These are phyloP conservation scores for Talaromyces borbonicus DNA, from an alignment of 495 filamentous ascomycete species.

Conservation along the genomic window DNA sequence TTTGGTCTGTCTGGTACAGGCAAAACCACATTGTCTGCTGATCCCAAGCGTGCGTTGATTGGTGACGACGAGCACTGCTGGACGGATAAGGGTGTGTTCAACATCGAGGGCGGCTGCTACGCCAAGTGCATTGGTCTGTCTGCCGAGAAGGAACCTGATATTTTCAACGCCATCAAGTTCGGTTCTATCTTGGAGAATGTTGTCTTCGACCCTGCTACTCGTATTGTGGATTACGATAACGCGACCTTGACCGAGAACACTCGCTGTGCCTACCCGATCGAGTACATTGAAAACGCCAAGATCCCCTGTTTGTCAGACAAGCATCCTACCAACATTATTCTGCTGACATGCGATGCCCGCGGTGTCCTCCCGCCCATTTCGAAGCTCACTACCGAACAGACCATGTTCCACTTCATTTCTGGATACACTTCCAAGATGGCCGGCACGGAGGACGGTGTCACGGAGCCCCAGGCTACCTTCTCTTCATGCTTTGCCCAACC, in stretches of 20 bases:
- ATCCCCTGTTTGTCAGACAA: slow-evolving; percentile 80
- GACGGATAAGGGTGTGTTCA: slow-evolving; percentile 94
- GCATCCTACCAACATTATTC: slow-evolving; percentile 95
- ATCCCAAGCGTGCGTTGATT: slow-evolving; percentile 91
- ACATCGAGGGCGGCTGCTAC: slow-evolving; percentile 99
- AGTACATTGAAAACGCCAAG: slow-evolving; percentile 98
- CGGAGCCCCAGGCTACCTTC: slow-evolving; percentile 96
- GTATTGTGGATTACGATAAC: slow-evolving; percentile 92
- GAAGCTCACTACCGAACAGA: slow-evolving; percentile 90
- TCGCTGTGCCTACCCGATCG: slow-evolving; percentile 95
- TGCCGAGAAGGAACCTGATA: slow-evolving; percentile 98
- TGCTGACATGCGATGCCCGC: slow-evolving; percentile 94
- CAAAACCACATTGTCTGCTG: slow-evolving; percentile 96
- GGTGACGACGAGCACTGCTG: slow-evolving; percentile 99
- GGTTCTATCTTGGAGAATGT: slow-evolving; percentile 97
- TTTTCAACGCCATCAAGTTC: slow-evolving; percentile 92
- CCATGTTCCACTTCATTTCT: slow-evolving; percentile 99
- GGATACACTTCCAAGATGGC: slow-evolving; percentile 99
- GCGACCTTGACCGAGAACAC: slow-evolving; percentile 95
- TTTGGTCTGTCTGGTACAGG: slow-evolving; percentile 97
- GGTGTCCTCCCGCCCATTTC: slow-evolving; percentile 97
- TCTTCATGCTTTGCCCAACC: slow-evolving; percentile 99
- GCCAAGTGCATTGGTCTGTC: slow-evolving; percentile 98
- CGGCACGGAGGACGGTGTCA: slow-evolving; percentile 92
- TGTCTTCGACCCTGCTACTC: slow-evolving; percentile 85